Evolutionary conservation across 1,139 yeast genomes (phyloP).

Genomic region (Fermentozyma sake): DNA sequence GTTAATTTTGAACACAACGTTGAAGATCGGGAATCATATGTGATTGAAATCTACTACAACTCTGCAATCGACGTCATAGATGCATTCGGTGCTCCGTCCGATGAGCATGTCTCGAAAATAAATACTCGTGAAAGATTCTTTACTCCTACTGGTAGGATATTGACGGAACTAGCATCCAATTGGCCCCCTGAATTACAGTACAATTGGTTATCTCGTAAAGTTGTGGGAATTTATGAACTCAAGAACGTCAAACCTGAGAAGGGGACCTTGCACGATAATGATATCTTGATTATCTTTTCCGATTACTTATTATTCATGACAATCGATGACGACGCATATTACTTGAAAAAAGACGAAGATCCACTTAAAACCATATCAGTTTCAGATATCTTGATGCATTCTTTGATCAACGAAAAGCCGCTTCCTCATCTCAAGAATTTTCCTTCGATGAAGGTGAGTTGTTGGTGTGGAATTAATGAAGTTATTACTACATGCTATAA

Average conservation of each 20-base stretch:
- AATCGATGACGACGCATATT: slow-evolving; percentile 39
- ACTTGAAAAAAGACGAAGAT: slow-evolving; percentile 18
- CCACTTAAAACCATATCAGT: slow-evolving; percentile 53
- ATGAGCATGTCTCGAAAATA: slow-evolving; percentile 36
- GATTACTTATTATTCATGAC: slow-evolving; percentile 69
- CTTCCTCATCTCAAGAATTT: slow-evolving; percentile 47
- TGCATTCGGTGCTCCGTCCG: slow-evolving; percentile 59
- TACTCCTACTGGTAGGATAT: slow-evolving; percentile 85
- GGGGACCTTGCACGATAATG: slow-evolving; percentile 28
- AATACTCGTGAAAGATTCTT: slow-evolving; percentile 52
- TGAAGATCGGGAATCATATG: slow-evolving; percentile 10
- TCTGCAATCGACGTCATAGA: slow-evolving; percentile 66
- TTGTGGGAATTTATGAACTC: slow-evolving; percentile 74
- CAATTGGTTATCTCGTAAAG: slow-evolving; percentile 84
- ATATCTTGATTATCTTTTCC: slow-evolving; percentile 65
- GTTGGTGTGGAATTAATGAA: slow-evolving; percentile 65
- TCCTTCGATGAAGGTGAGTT: slow-evolving; percentile 64
- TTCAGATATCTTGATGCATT: slow-evolving; percentile 84
- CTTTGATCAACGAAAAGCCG: slow-evolving; percentile 81
- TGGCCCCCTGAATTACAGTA: slow-evolving; percentile 89
- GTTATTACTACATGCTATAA: slow-evolving; percentile 44
- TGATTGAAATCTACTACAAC: slow-evolving; percentile 39
- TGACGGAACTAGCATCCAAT: slow-evolving; percentile 74
- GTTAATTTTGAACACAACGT: slow-evolving; percentile 8
- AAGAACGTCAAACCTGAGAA: slow-evolving; percentile 23